Conservation (phyloP, 768 basidiomycete genomes). For the Leccinum arenicola region DNA sequence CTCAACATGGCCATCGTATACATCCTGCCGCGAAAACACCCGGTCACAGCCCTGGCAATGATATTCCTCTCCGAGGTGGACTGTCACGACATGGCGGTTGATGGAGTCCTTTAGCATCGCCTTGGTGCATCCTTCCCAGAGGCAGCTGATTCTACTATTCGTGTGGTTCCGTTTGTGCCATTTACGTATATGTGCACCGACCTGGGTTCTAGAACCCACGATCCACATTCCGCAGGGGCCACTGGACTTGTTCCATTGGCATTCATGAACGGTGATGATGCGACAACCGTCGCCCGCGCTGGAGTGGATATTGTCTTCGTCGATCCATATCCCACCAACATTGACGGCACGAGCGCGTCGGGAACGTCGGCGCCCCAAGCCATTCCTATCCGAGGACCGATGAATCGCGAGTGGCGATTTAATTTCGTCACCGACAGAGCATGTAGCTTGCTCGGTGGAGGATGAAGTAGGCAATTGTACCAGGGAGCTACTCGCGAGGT, state of each 20-base stretch:
- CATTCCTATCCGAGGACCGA: not conserved
- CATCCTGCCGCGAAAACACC: conserved; percentile 4
- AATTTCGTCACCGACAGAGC: not conserved
- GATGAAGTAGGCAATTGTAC: not conserved
- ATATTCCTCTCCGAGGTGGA: conserved; percentile 1
- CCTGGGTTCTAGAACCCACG: not conserved
- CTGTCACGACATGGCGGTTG: conserved; percentile 1
- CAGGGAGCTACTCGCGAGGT: not conserved
- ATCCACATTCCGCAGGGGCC: conserved; percentile 7
- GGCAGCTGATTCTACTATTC: not conserved
- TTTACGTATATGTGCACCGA: conserved; percentile 1
- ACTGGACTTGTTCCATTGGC: conserved; percentile 1
- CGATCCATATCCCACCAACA: not conserved
- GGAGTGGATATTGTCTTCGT: not conserved
- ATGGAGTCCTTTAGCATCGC: not conserved
- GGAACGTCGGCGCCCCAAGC: not conserved
- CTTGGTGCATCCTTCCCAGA: not conserved
- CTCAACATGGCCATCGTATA: not conserved
- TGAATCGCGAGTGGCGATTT: not conserved
- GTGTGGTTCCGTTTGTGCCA: not conserved
- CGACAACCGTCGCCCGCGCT: too few species aligned
- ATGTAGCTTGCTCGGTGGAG: not conserved
- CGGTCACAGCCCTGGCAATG: not conserved
- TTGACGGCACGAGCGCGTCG: not conserved
- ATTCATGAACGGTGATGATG: not conserved